phyloP scores from a whole-genome alignment of 2,329 filamentous ascomycete genomes.

The Grosmannia huntii region DNA sequence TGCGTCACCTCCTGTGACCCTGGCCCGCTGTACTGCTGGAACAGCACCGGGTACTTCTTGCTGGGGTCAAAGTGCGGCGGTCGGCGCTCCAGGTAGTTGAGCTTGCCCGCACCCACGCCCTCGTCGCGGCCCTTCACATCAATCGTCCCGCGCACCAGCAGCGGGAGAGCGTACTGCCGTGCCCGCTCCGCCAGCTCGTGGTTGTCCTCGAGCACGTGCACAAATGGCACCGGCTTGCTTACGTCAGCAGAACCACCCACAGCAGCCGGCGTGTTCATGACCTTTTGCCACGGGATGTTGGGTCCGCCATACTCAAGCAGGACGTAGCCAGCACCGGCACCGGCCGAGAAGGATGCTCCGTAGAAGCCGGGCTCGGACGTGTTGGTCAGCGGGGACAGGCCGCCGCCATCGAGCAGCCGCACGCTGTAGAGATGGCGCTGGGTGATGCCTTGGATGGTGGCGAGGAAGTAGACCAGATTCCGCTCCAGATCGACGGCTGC shows the following conservation, averaged over 20 bases:
- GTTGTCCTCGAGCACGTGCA: slow-evolving; percentile 70
- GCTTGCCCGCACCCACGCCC: slow-evolving; percentile 40
- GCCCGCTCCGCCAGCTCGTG: slow-evolving; percentile 53
- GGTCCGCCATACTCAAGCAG: slow-evolving; percentile 79
- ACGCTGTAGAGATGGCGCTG: slow-evolving; percentile 90
- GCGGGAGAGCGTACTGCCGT: slow-evolving; percentile 66
- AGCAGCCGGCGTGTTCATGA: slow-evolving; percentile 59
- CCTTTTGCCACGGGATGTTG: slow-evolving; percentile 77
- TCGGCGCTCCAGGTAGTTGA: slow-evolving; percentile 67
- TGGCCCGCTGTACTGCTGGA: slow-evolving; percentile 88
- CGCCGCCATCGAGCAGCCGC: slow-evolving; percentile 66
- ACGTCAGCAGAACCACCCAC: slow-evolving; percentile 14
- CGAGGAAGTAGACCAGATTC: slow-evolving; percentile 83
- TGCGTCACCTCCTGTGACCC: slow-evolving; percentile 83
- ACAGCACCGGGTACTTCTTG: slow-evolving; percentile 86
- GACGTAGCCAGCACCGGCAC: slow-evolving; percentile 65
- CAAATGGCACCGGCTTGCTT: slow-evolving; percentile 28
- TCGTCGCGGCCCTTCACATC: slow-evolving; percentile 45
- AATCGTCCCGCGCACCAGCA: slow-evolving; percentile 70
- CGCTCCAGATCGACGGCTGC: slow-evolving; percentile 72
- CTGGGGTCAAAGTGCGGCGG: slow-evolving; percentile 77
- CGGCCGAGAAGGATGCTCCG: slow-evolving; percentile 68
- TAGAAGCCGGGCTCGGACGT: slow-evolving; percentile 66
- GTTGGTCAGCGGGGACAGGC: slow-evolving; percentile 54
- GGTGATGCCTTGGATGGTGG: slow-evolving; percentile 75